Base-by-base conservation (phyloP, 805 yeast genomes). In the Ogataea henricii region DNA sequence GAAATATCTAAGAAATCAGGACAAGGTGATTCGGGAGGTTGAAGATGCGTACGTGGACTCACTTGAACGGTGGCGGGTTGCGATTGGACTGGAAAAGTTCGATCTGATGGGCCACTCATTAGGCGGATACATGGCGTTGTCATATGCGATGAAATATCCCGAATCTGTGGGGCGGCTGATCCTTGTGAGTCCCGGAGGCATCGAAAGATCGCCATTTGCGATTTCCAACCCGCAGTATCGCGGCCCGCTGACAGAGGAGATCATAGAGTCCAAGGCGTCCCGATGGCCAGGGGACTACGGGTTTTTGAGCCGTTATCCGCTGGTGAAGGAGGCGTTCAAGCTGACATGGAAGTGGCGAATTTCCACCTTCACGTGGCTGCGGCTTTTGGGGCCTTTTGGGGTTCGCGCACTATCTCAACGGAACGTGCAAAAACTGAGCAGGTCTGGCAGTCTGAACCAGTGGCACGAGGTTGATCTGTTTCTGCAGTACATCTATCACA, bases 101-200 rank as follows among this genome's bases (percentile, higher is more conserved):
- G 85, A 79, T 57, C 60, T 88, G 12, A 67, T 87, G 17, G 92
- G 89, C 0, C 96, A 88, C 64, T 87, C 95, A 0, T 81, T 80
- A 53, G 96, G 96, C 26, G 94, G 89, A 0, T 83, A 85, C 56
- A 69, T 89, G 68, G 78, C 88, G 0, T 78, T 79, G 41, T 77
- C 83, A 6, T 87, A 85, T 62, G 73, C 87, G 1, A 59, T 81
- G 36, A 78, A 71, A 51, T 74, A 83, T 56, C 89, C 90, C 0
- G 61, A 76, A 0, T 61, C 72, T 4, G 71, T 88, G 6, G 66
- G 73, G 13, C 76, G 77, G 49, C 65, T 88, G 54, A 70, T 85
- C 2, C 68, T 87, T 20, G 76, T 85, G 3, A 82, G 89, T 10
- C 96, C 96, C 0, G 87, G 85, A 0, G 96, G 96, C 0, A 81